phyloP scores from a whole-genome alignment of 2,329 filamentous ascomycete genomes.

The Hawksworthiomyces lignivorus region DNA sequence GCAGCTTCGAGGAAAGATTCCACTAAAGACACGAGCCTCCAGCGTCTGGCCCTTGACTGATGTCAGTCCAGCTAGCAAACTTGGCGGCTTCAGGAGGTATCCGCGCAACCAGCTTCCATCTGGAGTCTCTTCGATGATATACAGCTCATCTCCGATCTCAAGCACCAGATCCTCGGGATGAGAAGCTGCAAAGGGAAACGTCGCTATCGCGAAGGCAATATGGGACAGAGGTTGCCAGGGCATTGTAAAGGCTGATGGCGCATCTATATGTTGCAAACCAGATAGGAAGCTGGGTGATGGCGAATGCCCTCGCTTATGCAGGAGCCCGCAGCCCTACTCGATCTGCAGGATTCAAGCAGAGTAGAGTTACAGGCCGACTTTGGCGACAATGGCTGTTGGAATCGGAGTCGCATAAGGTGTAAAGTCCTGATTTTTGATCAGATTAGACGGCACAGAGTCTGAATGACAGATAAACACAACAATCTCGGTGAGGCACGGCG shows the following conservation, averaged over 20 bases:
- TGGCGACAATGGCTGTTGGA: too few relatives aligned
- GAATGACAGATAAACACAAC: not conserved
- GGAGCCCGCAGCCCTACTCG: too few relatives aligned
- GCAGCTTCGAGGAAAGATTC: slow-evolving; percentile 90
- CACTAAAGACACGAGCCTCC: slow-evolving; percentile 95
- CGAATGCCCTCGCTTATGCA: too few relatives aligned
- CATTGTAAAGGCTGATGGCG: slow-evolving; percentile 46
- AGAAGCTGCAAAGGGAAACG: slow-evolving; percentile 83
- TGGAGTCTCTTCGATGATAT: slow-evolving; percentile 95
- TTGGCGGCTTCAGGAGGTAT: slow-evolving; percentile 90
- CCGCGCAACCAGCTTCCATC: slow-evolving; percentile 86
- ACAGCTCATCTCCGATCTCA: slow-evolving; percentile 95
- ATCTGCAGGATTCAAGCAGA: too few relatives aligned
- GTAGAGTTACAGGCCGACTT: too few relatives aligned
- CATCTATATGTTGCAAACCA: slow-evolving; percentile 7
- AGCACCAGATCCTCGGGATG: slow-evolving; percentile 86
- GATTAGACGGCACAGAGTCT: slow-evolving; percentile 7
- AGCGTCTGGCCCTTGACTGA: slow-evolving; percentile 87
- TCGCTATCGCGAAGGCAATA: slow-evolving; percentile 96
- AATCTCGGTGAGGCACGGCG: not conserved
- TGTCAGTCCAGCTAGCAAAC: slow-evolving; percentile 82
- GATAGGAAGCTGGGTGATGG: too few relatives aligned
- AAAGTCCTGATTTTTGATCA: slow-evolving; percentile 9
- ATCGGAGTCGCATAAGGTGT: too few relatives aligned
- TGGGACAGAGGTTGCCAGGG: slow-evolving; percentile 95